Percentiles rank a stretch among this genome's conserved stretches.
Evolutionary conservation across 2,329 filamentous ascomycete species (phyloP).

Genomic region (Stagonosporopsis chrysanthemi): DNA sequence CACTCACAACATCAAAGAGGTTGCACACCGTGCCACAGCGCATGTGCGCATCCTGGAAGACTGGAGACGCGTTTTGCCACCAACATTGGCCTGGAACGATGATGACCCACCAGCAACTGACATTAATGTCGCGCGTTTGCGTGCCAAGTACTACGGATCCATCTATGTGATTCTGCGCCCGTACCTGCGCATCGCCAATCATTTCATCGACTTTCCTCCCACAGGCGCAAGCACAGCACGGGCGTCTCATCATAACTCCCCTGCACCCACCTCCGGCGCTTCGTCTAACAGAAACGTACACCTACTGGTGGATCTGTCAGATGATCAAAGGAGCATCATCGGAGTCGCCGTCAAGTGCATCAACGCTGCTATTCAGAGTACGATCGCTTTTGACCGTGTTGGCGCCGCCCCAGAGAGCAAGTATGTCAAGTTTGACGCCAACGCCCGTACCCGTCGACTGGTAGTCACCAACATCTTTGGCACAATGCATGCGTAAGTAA

Average conservation of each 20-base stretch:
- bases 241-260: constrained; percentile 52
- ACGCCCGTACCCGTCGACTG: constrained; percentile 65
- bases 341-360: constrained; percentile 44
- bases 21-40: constrained; percentile 36
- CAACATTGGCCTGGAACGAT: constrained; percentile 68
- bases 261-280: constrained; percentile 49
- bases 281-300: constrained; percentile 31
- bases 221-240: constrained; percentile 53
- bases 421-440: constrained; percentile 59
- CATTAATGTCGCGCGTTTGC: constrained; percentile 81
- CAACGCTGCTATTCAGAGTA: constrained; percentile 79
- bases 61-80: constrained; percentile 62
- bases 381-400: constrained; percentile 78
- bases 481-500: constrained; percentile 35
- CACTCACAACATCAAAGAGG: constrained; percentile 39
- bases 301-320: constrained; percentile 36
- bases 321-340: constrained; percentile 37
- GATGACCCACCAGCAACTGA: constrained; percentile 74
- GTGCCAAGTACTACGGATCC: constrained; percentile 94
- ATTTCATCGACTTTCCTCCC: constrained; percentile 54
- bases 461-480: constrained; percentile 91
- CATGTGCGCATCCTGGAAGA: constrained; percentile 57
- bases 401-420: constrained; percentile 32
- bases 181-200: constrained; percentile 69
- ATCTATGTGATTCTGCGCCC: constrained; percentile 88